Evolutionary conservation across 257 asterid species (phyloP), one percentile per base, ranked within the genome.

Genomic region (Solanum paucissectum): DNA sequence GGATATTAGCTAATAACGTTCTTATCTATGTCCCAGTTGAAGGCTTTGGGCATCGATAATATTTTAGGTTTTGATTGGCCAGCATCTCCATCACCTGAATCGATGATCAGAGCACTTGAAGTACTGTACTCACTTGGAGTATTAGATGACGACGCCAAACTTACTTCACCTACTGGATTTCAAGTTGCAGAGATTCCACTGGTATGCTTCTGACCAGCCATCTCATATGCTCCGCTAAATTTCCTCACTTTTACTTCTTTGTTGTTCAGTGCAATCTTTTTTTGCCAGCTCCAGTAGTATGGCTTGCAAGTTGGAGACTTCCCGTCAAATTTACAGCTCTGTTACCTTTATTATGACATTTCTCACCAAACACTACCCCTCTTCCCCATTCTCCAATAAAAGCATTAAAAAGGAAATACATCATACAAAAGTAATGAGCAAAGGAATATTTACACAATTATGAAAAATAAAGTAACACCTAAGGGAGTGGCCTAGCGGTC

Each of bases 21-120:
- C 86, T 21, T 86, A 27, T 86, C 83, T 74, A 85, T 90, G 68
- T 92, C 89, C 88, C 91, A 97, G 99, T 91, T 97, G 86, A 97
- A 95, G 92, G 96, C 99, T 42, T 88, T 97, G 83, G 98, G 99
- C 81, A 93, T 97, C 77, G 99, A 97, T 93, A 97, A 97, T 90
- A 95, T 95, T 84, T 89, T 97, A 93, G 98, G 98, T 85, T 97
- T 97, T 21, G 98, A 95, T 91, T 97, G 99, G 99, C 98, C 95
- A 44, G 94, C 98, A 91, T 92, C 99, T 81, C 98, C 99, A 40
- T 93, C 98, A 27, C 95, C 99, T 75, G 99, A 97, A 92, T 94
- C 98, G 85, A 92, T 97, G 91, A 95, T 97, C 79, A 92, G 99
- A 92, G 99, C 99, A 86, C 96, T 97, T 88, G 99, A 97, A 94